Conservation (phyloP, 768 basidiomycete genomes). For the Pleurotus djamor region DNA sequence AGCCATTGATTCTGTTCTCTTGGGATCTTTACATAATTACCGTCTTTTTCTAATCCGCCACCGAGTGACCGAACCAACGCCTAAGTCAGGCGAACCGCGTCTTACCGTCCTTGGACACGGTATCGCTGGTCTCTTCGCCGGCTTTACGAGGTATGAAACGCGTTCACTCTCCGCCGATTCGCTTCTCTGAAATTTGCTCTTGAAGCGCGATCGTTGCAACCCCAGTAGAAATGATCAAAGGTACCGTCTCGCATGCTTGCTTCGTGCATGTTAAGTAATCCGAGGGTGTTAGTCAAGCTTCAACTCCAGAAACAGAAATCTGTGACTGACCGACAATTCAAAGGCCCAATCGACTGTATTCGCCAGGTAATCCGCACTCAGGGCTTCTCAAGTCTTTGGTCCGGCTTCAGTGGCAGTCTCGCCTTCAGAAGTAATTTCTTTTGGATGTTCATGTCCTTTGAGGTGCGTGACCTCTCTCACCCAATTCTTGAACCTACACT, state of each 20-base stretch:
- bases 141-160: slow-evolving; percentile 56
- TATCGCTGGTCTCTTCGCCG: slow-evolving; percentile 64
- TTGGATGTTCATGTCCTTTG: slow-evolving; percentile 76
- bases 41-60: slow-evolving; percentile 54
- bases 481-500: slow-evolving; percentile 15
- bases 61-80: slow-evolving; percentile 50
- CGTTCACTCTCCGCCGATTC: too few species aligned
- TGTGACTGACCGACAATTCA: slow-evolving; percentile 52
- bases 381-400: slow-evolving; percentile 69
- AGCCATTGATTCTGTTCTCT: slow-evolving; percentile 65
- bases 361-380: slow-evolving; percentile 60
- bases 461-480: slow-evolving; percentile 32
- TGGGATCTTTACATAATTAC: slow-evolving; percentile 74
- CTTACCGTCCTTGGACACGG: slow-evolving; percentile 66
- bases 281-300: slow-evolving; percentile 46
- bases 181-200: slow-evolving; percentile 4
- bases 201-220: slow-evolving; percentile 67
- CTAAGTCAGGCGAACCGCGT: slow-evolving; percentile 41
- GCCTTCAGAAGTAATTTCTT: slow-evolving; percentile 75
- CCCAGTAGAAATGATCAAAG: slow-evolving; percentile 79
- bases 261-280: too few species aligned
- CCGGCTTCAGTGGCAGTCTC: slow-evolving; percentile 71
- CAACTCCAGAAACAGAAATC: slow-evolving; percentile 62
- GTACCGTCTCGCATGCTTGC: slow-evolving; percentile 18
- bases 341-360: slow-evolving; percentile 65